Evolutionary conservation across 164 flowering plant genomes (phyloP).

Genomic region (Litsea cubeba): DNA sequence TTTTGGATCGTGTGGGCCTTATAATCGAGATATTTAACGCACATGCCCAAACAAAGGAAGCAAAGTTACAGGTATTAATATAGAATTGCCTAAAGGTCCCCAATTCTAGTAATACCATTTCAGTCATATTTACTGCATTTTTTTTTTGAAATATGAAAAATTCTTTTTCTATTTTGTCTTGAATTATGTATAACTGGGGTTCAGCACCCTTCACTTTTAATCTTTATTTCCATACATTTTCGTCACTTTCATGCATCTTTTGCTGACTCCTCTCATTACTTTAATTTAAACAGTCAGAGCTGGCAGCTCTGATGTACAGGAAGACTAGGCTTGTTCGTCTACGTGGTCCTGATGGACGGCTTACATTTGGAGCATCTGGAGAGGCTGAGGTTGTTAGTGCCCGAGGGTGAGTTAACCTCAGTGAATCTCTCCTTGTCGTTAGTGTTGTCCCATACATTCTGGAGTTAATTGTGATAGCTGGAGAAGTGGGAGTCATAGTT

Average conservation of each 20-base stretch:
- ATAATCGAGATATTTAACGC: slow-evolving; percentile 95
- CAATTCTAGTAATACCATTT: too few species aligned
- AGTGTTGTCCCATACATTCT: background rate
- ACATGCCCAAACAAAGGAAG: slow-evolving; percentile 94
- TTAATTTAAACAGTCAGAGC: slow-evolving; percentile 55
- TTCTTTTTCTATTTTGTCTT: background rate
- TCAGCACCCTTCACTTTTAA: background rate
- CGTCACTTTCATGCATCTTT: background rate
- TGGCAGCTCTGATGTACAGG: slow-evolving; percentile 89
- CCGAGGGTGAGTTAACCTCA: slow-evolving; percentile 60
- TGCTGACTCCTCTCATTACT: slow-evolving; percentile 1
- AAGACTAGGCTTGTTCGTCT: slow-evolving; percentile 84
- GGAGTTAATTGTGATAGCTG: background rate
- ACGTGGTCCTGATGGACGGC: slow-evolving; percentile 66
- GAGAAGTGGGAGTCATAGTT: background rate
- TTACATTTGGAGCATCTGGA: slow-evolving; percentile 72
- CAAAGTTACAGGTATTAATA: slow-evolving; percentile 65
- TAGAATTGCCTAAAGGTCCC: background rate
- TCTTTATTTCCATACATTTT: background rate
- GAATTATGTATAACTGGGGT: background rate
- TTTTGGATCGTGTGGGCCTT: slow-evolving; percentile 89
- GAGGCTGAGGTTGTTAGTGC: slow-evolving; percentile 99
- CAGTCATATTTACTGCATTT: background rate
- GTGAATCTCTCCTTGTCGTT: background rate
- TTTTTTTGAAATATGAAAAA: too few species aligned